A percentile compares a stretch with the other conserved stretches of the same genome.
These are phyloP conservation scores for Punica granatum DNA, from an alignment of 345 rosid genomes.

Conservation along the genomic window DNA sequence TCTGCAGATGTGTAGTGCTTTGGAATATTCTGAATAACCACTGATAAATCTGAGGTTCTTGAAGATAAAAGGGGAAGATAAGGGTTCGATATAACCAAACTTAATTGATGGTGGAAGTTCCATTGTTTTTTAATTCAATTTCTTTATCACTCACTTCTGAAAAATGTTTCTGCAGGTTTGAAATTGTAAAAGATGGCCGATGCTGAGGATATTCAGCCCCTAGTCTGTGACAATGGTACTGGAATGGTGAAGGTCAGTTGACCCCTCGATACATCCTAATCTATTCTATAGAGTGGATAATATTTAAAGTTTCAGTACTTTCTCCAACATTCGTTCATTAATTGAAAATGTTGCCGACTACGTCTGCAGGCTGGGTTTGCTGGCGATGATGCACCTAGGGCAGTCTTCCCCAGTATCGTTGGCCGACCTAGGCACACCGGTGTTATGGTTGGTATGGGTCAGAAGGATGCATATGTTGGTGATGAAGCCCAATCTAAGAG, in stretches of 20 bases:
- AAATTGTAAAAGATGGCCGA: conserved; percentile 63
- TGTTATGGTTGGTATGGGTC: conserved; percentile 74
- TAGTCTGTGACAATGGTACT: conserved; percentile 66
- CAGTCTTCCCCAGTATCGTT: conserved; percentile 56
- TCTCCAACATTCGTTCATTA: not conserved
- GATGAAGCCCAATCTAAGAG: conserved; percentile 65
- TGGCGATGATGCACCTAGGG: conserved; percentile 60
- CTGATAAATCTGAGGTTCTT: no score
- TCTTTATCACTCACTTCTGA: no score
- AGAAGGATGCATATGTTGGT: conserved; percentile 64
- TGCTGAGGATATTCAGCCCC: conserved; percentile 76
- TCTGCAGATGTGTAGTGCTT: no score
- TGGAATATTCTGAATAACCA: no score
- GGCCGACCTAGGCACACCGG: conserved; percentile 65
- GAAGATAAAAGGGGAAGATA: no score
- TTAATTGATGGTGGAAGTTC: no score
- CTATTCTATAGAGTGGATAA: not conserved
- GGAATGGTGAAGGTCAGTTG: conserved; percentile 60
- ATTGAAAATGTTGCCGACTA: not conserved
- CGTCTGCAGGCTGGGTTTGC: conserved; percentile 56
- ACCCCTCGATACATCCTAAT: not conserved
- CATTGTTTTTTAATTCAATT: no score
- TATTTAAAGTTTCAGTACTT: not conserved
- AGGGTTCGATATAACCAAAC: no score
- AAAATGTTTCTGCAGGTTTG: not conserved